Percentiles rank a stretch among this genome's conserved stretches.
Evolutionary conservation across 768 basidiomycete genomes (phyloP).

Genomic region (Hericium coralloides): DNA sequence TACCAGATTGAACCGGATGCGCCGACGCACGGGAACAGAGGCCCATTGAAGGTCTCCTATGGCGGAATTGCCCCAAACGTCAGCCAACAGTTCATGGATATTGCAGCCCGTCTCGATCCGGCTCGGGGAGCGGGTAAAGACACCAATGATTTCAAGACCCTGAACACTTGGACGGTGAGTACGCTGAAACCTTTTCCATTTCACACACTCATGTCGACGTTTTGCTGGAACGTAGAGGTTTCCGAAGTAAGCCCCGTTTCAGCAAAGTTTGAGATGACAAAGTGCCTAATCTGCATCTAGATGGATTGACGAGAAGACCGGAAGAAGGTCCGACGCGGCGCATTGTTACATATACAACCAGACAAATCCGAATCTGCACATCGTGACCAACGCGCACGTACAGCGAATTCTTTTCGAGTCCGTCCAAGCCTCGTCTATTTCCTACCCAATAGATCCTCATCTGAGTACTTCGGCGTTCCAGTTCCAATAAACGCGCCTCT

Average conservation of each 20-base stretch:
- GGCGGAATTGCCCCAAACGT: slow-evolving; percentile 17
- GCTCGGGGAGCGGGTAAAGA: slow-evolving; percentile 13
- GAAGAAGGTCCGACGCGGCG: slow-evolving; percentile 47
- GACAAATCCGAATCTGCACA: slow-evolving; percentile 24
- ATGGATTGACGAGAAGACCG: slow-evolving; percentile 42
- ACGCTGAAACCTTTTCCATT: neutral
- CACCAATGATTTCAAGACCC: slow-evolving; percentile 16
- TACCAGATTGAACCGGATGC: slow-evolving; percentile 23
- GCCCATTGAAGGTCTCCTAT: slow-evolving; percentile 33
- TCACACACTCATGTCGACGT: neutral
- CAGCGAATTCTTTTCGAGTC: slow-evolving; percentile 30
- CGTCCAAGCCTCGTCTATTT: slow-evolving; percentile 1
- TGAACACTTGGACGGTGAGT: slow-evolving; percentile 21
- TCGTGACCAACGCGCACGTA: slow-evolving; percentile 25
- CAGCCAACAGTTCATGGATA: slow-evolving; percentile 20
- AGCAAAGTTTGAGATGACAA: neutral
- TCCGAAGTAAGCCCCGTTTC: slow-evolving; percentile 34
- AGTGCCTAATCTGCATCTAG: slow-evolving; percentile 22
- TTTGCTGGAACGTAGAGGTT: slow-evolving; percentile 32
- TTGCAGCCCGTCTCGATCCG: slow-evolving; percentile 16
- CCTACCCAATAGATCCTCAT: neutral
- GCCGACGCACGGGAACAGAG: slow-evolving; percentile 34
- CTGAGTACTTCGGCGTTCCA: neutral
- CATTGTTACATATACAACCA: slow-evolving; percentile 28
- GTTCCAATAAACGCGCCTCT: slow-evolving; percentile 25